Conservation (phyloP, 108 stramenopile species). For the Parietichytrium sp. region DNA sequence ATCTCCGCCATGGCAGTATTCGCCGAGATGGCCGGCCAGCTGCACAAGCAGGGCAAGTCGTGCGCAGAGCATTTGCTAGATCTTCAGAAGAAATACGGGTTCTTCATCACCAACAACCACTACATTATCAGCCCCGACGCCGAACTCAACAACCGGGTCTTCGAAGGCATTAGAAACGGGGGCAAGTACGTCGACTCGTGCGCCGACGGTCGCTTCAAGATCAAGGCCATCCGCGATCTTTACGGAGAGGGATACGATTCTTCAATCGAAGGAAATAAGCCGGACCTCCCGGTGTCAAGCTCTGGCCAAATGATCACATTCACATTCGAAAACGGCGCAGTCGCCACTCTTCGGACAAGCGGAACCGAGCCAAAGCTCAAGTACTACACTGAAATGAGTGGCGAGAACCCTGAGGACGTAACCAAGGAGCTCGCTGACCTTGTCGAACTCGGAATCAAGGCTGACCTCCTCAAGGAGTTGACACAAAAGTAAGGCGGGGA, state of each 20-base stretch:
- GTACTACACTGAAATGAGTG: conserved; percentile 80
- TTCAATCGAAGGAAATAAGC: conserved; percentile 69
- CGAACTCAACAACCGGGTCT: conserved; percentile 68
- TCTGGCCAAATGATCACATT: conserved; percentile 89
- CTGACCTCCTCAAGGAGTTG: conserved; percentile 1
- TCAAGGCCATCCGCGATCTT: conserved; percentile 79
- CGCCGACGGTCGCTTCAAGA: conserved; percentile 57
- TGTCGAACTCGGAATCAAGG: conserved; percentile 10
- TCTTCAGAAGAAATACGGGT: conserved; percentile 82
- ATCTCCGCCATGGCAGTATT: conserved; percentile 62
- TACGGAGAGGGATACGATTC: conserved; percentile 81
- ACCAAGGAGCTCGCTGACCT: conserved; percentile 7
- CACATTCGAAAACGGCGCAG: conserved; percentile 83
- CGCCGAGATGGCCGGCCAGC: conserved; percentile 71
- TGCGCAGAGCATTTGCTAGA: conserved; percentile 67
- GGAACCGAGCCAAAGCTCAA: conserved; percentile 99
- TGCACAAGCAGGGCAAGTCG: conserved; percentile 67
- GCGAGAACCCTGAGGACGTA: neutral
- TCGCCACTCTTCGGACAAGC: conserved; percentile 85
- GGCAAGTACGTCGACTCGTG: conserved; percentile 71
- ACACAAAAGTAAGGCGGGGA: neutral
- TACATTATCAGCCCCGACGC: conserved; percentile 83
- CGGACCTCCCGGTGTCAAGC: conserved; percentile 72
- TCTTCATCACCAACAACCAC: conserved; percentile 80
- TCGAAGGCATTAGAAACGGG: conserved; percentile 70